Base-by-base conservation (phyloP, 257 asterid species). In the Solanum bulbocastanum region DNA sequence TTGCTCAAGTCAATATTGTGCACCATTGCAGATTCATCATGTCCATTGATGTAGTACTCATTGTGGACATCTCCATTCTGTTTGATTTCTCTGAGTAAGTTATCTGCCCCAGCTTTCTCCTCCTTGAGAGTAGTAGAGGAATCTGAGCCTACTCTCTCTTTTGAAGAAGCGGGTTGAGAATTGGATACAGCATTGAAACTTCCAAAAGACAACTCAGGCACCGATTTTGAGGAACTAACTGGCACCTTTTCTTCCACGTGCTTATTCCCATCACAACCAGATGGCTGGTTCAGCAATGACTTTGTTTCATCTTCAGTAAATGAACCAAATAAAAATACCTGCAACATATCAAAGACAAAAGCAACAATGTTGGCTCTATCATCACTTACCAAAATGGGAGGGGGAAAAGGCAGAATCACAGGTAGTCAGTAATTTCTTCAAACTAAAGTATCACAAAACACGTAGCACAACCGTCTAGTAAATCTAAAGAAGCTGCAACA, bases 271-370 rank as follows among this genome's bases (percentile, higher is more conserved):
- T 88, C 52, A 84, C 46, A 84, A 27, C 49, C 78, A 86, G 94
- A 88, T 52, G 90, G 86, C 86, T 90, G 87, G 73, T 86, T 88
- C 87, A 93, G 90, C 91, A 85, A 92, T 22, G 96, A 90, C 87
- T 87, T 92, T 83, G 96, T 92, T 93, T 96, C 99, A 78, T 94
- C 96, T 94, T 93, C 98, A 5, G 95, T 91, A 92, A 97, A 97
- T 79, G 99, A 97, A 87, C 99, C 99, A 91, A 97, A 97, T 86
- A 97, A 82, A 32, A 97, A 79, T 88, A 94, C 92, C 99, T 97
- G 84, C 79, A 49, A 33, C 79, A 74, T 10, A 74, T 12, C 62
- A 79, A 79, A 90, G 83, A 83, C 11, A 87, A 71, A 49, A 10
- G 69, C 40, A 82, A 49, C 75, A 88, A 8, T 83, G 60, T 90